Conservation (phyloP, 306 rosid species). For the Lithocarpus polystachyus region DNA sequence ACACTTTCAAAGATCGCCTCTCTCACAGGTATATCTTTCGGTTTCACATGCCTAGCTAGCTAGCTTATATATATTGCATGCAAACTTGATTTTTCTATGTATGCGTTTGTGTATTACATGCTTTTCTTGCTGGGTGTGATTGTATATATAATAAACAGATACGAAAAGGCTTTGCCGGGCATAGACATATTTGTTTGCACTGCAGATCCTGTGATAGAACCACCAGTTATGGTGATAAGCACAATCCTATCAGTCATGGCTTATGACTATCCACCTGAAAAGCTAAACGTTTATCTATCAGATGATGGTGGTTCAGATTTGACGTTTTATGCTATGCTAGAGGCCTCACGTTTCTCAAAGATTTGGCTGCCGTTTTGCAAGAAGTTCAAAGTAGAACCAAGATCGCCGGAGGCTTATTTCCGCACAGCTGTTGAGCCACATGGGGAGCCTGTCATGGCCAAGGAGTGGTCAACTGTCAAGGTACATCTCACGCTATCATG, state of each 20-base stretch:
- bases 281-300: background rate
- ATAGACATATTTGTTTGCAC: background rate
- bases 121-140: background rate
- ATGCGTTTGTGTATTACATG: background rate
- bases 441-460: background rate
- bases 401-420: background rate
- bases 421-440: background rate
- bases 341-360: conserved; percentile 2
- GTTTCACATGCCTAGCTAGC: background rate
- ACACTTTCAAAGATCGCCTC: conserved; percentile 10
- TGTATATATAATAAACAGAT: background rate
- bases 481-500: background rate
- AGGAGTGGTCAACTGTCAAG: background rate
- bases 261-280: background rate
- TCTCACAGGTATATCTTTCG: background rate
- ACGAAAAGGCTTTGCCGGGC: background rate
- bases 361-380: conserved; percentile 9
- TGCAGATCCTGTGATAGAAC: background rate
- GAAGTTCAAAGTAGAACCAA: background rate
- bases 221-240: background rate
- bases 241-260: background rate
- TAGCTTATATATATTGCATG: too few relatives aligned
- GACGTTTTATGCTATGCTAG: background rate
- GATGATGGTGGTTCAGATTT: background rate
- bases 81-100: too few relatives aligned